Evolutionary conservation across 2,329 filamentous ascomycete species (phyloP).

Genomic region (Huntiella abstrusa): DNA sequence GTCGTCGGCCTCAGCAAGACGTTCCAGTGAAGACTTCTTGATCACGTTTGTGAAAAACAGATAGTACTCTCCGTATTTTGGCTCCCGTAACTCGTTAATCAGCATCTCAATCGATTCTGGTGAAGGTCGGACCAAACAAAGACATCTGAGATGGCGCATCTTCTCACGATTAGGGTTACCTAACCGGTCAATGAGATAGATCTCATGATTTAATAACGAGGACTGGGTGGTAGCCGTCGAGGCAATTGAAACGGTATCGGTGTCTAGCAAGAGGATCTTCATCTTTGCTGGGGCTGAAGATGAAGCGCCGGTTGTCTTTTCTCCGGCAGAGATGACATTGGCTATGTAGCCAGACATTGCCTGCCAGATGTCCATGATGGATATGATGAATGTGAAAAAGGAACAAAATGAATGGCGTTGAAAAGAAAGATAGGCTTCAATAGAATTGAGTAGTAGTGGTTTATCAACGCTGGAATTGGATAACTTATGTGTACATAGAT

Average conservation of each 20-base stretch:
- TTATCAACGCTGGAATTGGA: no score
- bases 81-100: constrained; percentile 87
- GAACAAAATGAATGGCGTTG: no score
- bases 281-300: constrained; percentile 62
- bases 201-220: constrained; percentile 81
- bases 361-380: constrained; percentile 78
- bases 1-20: constrained; percentile 87
- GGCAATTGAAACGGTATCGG: constrained; percentile 82
- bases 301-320: constrained; percentile 41
- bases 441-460: no score
- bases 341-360: constrained; percentile 87
- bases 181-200: constrained; percentile 91
- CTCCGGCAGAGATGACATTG: constrained; percentile 51
- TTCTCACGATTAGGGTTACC: constrained; percentile 84
- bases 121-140: constrained; percentile 85
- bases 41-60: constrained; percentile 96
- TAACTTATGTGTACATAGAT: no score
- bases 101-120: constrained; percentile 82
- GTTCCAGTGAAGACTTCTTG: constrained; percentile 87
- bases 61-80: constrained; percentile 94
- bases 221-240: constrained; percentile 95
- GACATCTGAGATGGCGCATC: constrained; percentile 88
- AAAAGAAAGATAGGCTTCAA: no score
- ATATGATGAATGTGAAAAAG: not conserved
- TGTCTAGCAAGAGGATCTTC: constrained; percentile 91